Evolutionary conservation across 2,329 filamentous ascomycete species (phyloP).

Genomic region (Colletotrichum lentis): DNA sequence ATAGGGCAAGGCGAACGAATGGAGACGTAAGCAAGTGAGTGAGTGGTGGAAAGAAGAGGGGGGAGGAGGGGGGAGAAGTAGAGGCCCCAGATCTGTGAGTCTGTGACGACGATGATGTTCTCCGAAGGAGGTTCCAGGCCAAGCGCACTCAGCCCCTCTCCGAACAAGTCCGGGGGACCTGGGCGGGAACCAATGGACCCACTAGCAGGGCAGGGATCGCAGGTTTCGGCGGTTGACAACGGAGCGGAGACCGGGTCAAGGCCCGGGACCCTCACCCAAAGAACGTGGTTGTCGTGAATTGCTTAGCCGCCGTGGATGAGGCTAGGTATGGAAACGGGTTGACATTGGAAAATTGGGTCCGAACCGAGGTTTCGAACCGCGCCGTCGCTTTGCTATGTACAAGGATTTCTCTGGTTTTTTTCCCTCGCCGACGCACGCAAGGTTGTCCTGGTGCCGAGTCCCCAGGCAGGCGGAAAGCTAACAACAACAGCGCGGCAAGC

Average conservation of each 20-base stretch:
- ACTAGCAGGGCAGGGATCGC: background rate
- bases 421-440: background rate
- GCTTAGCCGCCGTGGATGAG: background rate
- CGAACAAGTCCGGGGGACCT: slow-evolving; percentile 3
- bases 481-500: background rate
- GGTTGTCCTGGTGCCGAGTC: background rate
- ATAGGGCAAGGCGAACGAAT: background rate
- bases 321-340: background rate
- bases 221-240: background rate
- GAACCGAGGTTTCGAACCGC: background rate
- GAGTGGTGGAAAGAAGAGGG: background rate
- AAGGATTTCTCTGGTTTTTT: no score
- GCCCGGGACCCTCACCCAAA: background rate
- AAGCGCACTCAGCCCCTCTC: background rate
- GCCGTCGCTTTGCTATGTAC: background rate
- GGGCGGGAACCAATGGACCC: background rate
- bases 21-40: background rate
- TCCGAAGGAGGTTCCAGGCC: background rate
- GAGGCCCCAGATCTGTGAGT: background rate
- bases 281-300: background rate
- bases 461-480: background rate
- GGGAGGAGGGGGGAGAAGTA: background rate
- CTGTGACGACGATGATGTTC: background rate
- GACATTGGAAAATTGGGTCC: background rate
- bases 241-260: background rate